These are phyloP conservation scores for Thymus quinquecostatus DNA, from an alignment of 257 asterid genomes.

Conservation along the genomic window DNA sequence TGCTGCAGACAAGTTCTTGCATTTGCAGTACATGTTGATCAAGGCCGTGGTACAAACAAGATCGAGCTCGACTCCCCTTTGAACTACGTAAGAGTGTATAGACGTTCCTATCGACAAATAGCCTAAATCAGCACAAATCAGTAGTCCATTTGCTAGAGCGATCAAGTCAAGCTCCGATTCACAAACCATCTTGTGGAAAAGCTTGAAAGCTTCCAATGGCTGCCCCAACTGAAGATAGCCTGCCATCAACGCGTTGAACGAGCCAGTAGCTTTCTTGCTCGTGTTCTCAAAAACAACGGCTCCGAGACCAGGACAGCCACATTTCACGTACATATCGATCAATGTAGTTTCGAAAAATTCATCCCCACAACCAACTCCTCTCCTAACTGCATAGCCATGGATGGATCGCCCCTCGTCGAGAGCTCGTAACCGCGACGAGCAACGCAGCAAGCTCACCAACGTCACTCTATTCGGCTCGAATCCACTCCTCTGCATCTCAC, in stretches of 20 bases:
- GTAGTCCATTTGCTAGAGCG: slow-evolving; percentile 52
- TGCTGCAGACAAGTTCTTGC: slow-evolving; percentile 46
- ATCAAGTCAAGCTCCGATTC: slow-evolving; percentile 48
- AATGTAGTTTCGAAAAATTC: slow-evolving; percentile 60
- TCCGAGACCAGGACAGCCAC: slow-evolving; percentile 43
- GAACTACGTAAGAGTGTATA: slow-evolving; percentile 48
- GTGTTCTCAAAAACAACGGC: slow-evolving; percentile 34
- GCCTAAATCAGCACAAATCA: slow-evolving; percentile 50
- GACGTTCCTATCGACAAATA: slow-evolving; percentile 50
- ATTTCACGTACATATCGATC: slow-evolving; percentile 58
- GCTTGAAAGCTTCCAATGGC: slow-evolving; percentile 40
- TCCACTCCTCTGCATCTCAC: slow-evolving; percentile 52
- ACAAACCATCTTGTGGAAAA: slow-evolving; percentile 47
- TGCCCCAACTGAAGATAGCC: slow-evolving; percentile 48
- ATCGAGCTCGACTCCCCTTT: slow-evolving; percentile 47
- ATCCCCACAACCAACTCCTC: slow-evolving; percentile 46
- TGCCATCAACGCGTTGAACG: slow-evolving; percentile 57
- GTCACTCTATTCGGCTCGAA: slow-evolving; percentile 69
- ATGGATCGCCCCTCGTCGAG: slow-evolving; percentile 48
- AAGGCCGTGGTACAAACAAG: slow-evolving; percentile 54
- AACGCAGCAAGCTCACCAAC: slow-evolving; percentile 59
- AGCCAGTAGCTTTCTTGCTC: slow-evolving; percentile 40
- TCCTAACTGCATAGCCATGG: slow-evolving; percentile 64
- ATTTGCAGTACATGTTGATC: slow-evolving; percentile 60
- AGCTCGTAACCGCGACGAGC: slow-evolving; percentile 45